These are phyloP conservation scores for Paecilomyces variotii DNA, from an alignment of 2,329 filamentous ascomycete species.

Conservation along the genomic window DNA sequence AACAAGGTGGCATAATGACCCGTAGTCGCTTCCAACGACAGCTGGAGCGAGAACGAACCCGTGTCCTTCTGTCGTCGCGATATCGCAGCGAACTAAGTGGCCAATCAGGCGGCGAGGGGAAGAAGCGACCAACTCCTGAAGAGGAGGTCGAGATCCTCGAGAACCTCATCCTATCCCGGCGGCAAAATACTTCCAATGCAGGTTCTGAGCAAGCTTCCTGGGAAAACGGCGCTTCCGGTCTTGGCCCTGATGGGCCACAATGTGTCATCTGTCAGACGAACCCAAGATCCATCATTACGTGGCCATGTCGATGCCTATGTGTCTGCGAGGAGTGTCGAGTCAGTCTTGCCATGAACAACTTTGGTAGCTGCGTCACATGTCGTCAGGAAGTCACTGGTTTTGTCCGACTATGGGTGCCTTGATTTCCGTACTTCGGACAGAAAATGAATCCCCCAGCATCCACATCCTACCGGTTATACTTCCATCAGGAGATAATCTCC, in stretches of 20 bases:
- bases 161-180: slow-evolving; percentile 49
- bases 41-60: slow-evolving; percentile 60
- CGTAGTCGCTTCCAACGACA: slow-evolving; percentile 66
- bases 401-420: slow-evolving; percentile 81
- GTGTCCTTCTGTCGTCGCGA: slow-evolving; percentile 52
- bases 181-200: slow-evolving; percentile 24
- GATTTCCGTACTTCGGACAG: slow-evolving; percentile 1
- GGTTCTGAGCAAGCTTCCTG: slow-evolving; percentile 40
- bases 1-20: slow-evolving; percentile 61
- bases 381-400: slow-evolving; percentile 82
- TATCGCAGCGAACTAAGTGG: slow-evolving; percentile 20
- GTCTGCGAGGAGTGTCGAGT: slow-evolving; percentile 93
- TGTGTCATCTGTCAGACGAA: slow-evolving; percentile 89
- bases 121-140: slow-evolving; percentile 32
- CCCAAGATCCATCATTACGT: slow-evolving; percentile 83
- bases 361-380: slow-evolving; percentile 92
- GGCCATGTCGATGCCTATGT: slow-evolving; percentile 92
- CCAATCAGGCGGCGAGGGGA: slow-evolving; percentile 10
- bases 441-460: background rate
- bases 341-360: slow-evolving; percentile 92
- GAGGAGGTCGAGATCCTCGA: slow-evolving; percentile 55
- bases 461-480: too few relatives aligned
- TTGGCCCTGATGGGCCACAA: slow-evolving; percentile 67
- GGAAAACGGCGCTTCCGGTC: slow-evolving; percentile 63
- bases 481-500: background rate